Base-by-base conservation (phyloP, 345 rosid species). In the Linum tenue region DNA sequence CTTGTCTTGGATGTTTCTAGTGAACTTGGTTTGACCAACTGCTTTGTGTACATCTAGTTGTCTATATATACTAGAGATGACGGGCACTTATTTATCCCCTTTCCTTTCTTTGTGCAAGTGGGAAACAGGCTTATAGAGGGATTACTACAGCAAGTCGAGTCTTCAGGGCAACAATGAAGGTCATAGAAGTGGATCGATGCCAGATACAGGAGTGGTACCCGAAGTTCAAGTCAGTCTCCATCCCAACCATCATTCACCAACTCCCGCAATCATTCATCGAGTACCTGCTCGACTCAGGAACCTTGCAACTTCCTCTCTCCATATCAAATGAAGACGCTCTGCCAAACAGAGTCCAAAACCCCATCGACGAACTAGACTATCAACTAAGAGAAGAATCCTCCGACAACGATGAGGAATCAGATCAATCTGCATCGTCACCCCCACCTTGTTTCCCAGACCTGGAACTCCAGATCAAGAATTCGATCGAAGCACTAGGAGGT, bases 131-230 rank as follows among this genome's bases (percentile, higher is more conserved):
- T 22, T 22, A 22, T 22, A 0, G 31, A 22, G 31, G 31, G 1
- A 22, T 22, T 22, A 22, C 31, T 22, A 22, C 31, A 22, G 31
- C 31, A 22, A n/a, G 31, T 22, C 31, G 31, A 22, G 31, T 22
- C 31, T 22, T 22, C 31, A 22, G 31, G 31, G 31, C 40, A 62
- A 36, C 68, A 59, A 91, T 91, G 96, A 85, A 80, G 75, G 81
- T 77, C 72, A 90, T 70, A 60, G 92, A 91, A 67, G 82, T 87
- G 12, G 83, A 85, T 35, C 76, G 79, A 7, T 91, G 96, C 75
- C 98, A 91, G 77, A 84, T 85, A 73, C 95, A 89, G 59, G 89
- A 83, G 66, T 89, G 95, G 95, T 89, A 89, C 58, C 96, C 96
- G 0, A 91, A 78, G 64, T 87, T 91, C 66, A 87, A 67, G 80